Conservation (phyloP, 306 rosid species). For the Corylus heterophylla region DNA sequence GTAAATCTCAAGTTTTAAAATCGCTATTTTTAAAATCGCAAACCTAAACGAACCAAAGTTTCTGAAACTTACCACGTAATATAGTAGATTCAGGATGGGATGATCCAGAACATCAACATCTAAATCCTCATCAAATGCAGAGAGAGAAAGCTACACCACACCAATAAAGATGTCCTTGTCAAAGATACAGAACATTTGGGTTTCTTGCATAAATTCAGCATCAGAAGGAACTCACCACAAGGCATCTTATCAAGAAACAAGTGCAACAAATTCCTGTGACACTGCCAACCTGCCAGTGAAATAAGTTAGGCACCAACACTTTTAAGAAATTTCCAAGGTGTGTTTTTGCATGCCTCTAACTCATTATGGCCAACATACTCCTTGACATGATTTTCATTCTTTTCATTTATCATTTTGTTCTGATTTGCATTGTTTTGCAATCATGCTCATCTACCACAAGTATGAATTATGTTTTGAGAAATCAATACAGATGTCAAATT, state of each 20-base stretch:
- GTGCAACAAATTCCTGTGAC: constrained; percentile 72
- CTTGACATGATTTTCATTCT: background rate
- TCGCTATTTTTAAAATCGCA: too few relatives aligned
- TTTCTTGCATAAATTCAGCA: constrained; percentile 1
- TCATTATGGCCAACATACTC: background rate
- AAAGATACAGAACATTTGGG: constrained; percentile 4
- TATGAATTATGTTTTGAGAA: background rate
- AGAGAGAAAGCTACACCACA: constrained; percentile 53
- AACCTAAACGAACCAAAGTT: background rate
- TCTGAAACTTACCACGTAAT: constrained; percentile 60
- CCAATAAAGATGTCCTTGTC: constrained; percentile 24
- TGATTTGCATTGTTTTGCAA: background rate
- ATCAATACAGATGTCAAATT: too few relatives aligned
- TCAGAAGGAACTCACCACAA: constrained; percentile 54
- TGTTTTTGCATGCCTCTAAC: background rate
- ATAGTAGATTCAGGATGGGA: constrained; percentile 63
- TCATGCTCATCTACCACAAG: background rate
- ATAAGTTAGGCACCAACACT: constrained; percentile 22
- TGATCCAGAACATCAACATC: constrained; percentile 59
- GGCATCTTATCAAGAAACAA: constrained; percentile 77
- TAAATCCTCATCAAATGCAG: constrained; percentile 49
- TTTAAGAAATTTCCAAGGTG: background rate
- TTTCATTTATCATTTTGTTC: background rate
- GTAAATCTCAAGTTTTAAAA: too few relatives aligned
- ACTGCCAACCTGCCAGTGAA: constrained; percentile 62